Evolutionary conservation across 164 flowering plant genomes (phyloP), one percentile per base, ranked within the genome.

Genomic region (Buxus sempervirens): DNA sequence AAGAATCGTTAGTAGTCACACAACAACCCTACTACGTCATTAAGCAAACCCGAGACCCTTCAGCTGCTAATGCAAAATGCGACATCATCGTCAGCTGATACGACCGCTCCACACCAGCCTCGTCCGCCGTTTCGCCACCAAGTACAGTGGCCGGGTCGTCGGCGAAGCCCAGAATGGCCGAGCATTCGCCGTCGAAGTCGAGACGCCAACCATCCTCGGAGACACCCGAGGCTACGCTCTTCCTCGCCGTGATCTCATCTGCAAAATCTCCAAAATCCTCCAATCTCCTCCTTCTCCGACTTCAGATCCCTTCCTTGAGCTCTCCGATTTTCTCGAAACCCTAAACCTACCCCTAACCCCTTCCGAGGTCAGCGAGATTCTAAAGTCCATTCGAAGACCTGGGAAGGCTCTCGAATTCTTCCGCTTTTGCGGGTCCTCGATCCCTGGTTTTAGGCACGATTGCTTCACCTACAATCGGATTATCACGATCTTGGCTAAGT

Each of bases 231-330:
- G 97, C 77, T 86, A 89, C 77, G 71, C 84, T 23, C 81, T 91
- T 62, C 98, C 94, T 16, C 96, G 98, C 71, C 93, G 83, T 25
- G 84, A 86, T 78, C 86, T 95, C 60, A 79, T 95, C 75, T 92
- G 97, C 81, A 78, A 80, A 61, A 78, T 81, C 60, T 65, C 85
- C 66, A 75, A 79, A 19, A 80, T 92, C 81, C 84, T 95, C 76
- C 81, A 76, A 19, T 68, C 84, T 20, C 66, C 68, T 7, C 49
- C 78, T 53, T 9, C 76, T 69, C 20, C 78, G 3, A 41, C 71
- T 51, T 56, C 62, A 24, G 82, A 82, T 69, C 84, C 85, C 4
- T 82, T 82, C 76, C 62, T 76, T 54, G 79, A 82, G 62, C 86
- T 90, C 76, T 60, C 84, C 48, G 75, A 79, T 38, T 87, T 76